Conservation (phyloP, 805 yeast species). For the Cyberlindnera galapagoensis region DNA sequence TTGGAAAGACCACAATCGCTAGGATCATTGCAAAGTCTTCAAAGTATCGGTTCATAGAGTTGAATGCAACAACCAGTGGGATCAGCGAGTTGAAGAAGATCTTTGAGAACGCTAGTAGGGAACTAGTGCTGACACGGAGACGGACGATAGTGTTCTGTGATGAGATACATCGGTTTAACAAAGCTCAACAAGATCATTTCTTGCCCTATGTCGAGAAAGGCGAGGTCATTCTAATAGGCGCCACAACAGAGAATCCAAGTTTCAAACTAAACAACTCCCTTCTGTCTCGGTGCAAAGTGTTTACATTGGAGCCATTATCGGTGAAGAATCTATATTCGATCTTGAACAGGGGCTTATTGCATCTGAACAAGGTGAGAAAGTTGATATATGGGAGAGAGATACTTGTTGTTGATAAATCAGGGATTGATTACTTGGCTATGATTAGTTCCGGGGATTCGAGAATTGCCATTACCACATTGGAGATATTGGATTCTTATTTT, state of each 20-base stretch:
- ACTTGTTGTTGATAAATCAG: constrained; percentile 46
- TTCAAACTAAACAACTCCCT: constrained; percentile 78
- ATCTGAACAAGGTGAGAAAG: constrained; percentile 54
- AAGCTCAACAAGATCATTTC: constrained; percentile 82
- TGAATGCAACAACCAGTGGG: constrained; percentile 78
- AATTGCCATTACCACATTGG: constrained; percentile 73
- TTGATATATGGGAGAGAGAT: constrained; percentile 42
- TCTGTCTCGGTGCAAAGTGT: constrained; percentile 76
- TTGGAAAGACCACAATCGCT: constrained; percentile 83
- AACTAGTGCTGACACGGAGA: constrained; percentile 35
- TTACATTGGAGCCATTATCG: constrained; percentile 53
- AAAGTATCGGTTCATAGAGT: constrained; percentile 54
- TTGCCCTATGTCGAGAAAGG: constrained; percentile 84
- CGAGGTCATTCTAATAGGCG: constrained; percentile 76
- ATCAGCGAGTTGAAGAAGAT: constrained; percentile 58
- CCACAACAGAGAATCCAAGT: constrained; percentile 96
- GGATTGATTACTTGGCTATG: constrained; percentile 61
- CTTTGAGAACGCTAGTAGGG: constrained; percentile 36
- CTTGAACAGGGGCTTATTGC: constrained; percentile 49
- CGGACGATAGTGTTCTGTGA: constrained; percentile 77
- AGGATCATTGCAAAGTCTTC: constrained; percentile 34
- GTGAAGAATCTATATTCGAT: constrained; percentile 45
- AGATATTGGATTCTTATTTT: constrained; percentile 62
- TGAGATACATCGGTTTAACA: constrained; percentile 85
- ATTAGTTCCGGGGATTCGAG: constrained; percentile 88